These are phyloP conservation scores for Scopulariopsis brevicaulis DNA, from an alignment of 2,329 filamentous ascomycete species.

Conservation along the genomic window DNA sequence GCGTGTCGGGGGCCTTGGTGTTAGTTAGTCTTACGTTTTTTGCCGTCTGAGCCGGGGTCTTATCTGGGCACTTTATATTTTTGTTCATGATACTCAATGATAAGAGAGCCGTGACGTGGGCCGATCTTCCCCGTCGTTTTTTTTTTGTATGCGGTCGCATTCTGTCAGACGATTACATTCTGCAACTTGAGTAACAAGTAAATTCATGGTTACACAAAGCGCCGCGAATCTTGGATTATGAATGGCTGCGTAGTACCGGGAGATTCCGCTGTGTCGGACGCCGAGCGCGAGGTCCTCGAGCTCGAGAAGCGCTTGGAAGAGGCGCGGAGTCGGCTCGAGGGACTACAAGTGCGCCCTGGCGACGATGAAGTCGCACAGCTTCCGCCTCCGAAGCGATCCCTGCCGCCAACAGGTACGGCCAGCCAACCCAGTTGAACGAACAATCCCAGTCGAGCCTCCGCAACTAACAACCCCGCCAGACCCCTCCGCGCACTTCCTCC, in stretches of 20 bases:
- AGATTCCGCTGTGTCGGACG: neutral
- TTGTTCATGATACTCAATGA: no score
- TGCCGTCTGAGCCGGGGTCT: neutral
- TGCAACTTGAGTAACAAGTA: neutral
- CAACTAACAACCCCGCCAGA: neutral
- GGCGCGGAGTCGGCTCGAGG: neutral
- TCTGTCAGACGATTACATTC: no score
- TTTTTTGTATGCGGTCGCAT: no score
- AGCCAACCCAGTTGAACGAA: neutral
- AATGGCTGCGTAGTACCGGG: neutral
- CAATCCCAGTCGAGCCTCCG: neutral
- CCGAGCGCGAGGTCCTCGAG: neutral
- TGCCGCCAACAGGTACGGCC: neutral
- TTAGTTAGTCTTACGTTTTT: neutral
- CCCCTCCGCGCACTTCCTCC: constrained; percentile 49
- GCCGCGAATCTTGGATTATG: neutral
- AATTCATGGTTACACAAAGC: neutral
- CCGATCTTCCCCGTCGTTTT: no score
- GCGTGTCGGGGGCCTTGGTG: neutral
- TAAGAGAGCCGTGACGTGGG: no score
- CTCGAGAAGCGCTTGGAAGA: neutral
- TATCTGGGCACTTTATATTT: neutral
- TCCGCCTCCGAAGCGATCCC: neutral
- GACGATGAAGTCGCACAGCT: neutral
- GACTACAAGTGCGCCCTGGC: neutral